phyloP scores from a whole-genome alignment of 768 basidiomycete species.

The Rhizopogon vinicolor region DNA sequence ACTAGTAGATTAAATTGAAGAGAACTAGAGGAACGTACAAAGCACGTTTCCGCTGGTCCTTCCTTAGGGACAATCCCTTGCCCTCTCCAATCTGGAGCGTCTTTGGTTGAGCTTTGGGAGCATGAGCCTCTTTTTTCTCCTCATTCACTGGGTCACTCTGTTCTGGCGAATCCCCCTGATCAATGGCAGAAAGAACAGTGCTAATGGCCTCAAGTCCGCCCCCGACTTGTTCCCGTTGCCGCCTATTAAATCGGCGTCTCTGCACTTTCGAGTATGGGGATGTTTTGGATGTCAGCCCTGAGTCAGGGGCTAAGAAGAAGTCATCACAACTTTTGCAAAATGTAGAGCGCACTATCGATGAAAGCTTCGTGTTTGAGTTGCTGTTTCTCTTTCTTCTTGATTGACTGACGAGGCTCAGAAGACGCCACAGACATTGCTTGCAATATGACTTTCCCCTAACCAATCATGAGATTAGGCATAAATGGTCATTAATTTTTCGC shows the following conservation, averaged over 20 bases:
- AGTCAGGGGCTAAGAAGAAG: neutral
- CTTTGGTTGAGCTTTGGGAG: slow-evolving; percentile 21
- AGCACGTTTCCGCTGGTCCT: slow-evolving; percentile 59
- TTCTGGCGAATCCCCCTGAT: slow-evolving; percentile 28
- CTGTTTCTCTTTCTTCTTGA: slow-evolving; percentile 66
- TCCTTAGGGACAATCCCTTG: slow-evolving; percentile 50
- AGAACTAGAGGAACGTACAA: slow-evolving; percentile 45
- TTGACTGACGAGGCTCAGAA: slow-evolving; percentile 16
- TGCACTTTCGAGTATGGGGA: slow-evolving; percentile 72
- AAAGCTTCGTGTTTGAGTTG: slow-evolving; percentile 64
- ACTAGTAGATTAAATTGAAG: neutral
- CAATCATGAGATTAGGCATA: neutral
- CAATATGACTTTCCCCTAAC: neutral
- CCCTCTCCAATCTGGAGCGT: slow-evolving; percentile 66
- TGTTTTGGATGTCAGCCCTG: slow-evolving; percentile 46
- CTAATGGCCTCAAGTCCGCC: slow-evolving; percentile 48
- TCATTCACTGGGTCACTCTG: slow-evolving; percentile 12
- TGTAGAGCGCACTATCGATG: slow-evolving; percentile 47
- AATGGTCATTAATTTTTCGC: neutral
- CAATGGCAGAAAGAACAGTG: slow-evolving; percentile 50
- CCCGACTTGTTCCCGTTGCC: slow-evolving; percentile 55
- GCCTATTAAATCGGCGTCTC: slow-evolving; percentile 63
- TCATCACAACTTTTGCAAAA: neutral
- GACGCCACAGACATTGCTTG: slow-evolving; percentile 33
- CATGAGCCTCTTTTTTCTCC: slow-evolving; percentile 12